Evolutionary conservation across 169 alveolate species (phyloP).

Genomic region (Neospora caninum): DNA sequence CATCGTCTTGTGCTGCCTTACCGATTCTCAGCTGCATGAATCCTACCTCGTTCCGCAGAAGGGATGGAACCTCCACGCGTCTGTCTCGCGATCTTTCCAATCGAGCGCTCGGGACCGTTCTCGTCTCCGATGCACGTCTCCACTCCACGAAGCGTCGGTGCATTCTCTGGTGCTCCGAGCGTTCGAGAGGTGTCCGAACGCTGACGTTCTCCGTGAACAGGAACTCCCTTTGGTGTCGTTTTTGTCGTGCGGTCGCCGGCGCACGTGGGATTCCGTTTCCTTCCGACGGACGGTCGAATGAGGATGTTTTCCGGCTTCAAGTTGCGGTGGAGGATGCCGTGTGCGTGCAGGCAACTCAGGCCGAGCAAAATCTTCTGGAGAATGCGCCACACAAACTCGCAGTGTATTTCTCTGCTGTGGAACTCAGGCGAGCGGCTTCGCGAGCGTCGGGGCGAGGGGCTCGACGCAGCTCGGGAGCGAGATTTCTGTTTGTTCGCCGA

Average conservation of each 20-base stretch:
- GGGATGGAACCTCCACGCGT: too few species aligned
- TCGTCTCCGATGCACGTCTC: too few species aligned
- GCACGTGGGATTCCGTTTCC: constrained; percentile 54
- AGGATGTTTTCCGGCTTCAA: constrained; percentile 67
- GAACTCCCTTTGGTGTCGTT: background rate
- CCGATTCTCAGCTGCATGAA: too few species aligned
- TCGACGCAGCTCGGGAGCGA: too few species aligned
- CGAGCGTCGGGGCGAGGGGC: too few species aligned
- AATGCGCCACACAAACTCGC: constrained; percentile 36
- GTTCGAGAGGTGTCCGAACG: constrained; percentile 81
- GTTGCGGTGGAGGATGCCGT: constrained; percentile 47
- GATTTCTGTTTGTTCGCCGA: too few species aligned
- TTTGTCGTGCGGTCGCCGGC: background rate
- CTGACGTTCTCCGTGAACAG: constrained; percentile 73
- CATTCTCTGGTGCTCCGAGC: background rate
- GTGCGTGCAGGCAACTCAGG: constrained; percentile 41
- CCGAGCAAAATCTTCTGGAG: constrained; percentile 35
- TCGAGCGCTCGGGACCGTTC: too few species aligned
- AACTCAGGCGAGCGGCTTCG: too few species aligned
- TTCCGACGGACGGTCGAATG: constrained; percentile 51
- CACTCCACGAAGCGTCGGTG: too few species aligned
- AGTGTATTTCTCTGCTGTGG: background rate
- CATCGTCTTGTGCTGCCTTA: too few species aligned
- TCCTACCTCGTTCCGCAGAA: too few species aligned
- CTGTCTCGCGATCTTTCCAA: too few species aligned